phyloP scores from a whole-genome alignment of 148 eudicot genomes.

The Heliosperma pusillum region DNA sequence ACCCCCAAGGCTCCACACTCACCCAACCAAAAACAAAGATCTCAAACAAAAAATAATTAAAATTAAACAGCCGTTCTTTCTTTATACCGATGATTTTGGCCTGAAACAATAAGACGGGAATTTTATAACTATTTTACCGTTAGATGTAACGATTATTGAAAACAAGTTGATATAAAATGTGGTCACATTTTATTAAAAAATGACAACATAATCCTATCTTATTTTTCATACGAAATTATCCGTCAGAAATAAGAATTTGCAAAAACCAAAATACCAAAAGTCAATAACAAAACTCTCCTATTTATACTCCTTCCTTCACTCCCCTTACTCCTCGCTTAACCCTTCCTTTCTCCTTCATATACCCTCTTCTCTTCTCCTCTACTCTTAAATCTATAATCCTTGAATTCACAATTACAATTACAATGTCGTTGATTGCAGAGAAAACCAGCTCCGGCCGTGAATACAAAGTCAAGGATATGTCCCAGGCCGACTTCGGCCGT shows the following conservation, averaged over 20 bases:
- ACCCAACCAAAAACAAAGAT: too few species aligned
- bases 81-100: too few species aligned
- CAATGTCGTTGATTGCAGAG: conserved; percentile 70
- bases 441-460: conserved; percentile 82
- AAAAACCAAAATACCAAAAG: conserved; percentile 2
- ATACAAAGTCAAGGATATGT: conserved; percentile 96
- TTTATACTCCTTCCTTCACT: conserved; percentile 34
- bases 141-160: too few species aligned
- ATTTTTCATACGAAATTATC: too few species aligned
- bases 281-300: conserved; percentile 30
- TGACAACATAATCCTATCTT: too few species aligned
- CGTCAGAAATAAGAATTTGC: too few species aligned
- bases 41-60: background rate
- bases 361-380: background rate
- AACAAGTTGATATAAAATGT: too few species aligned
- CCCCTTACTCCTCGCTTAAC: conserved; percentile 22
- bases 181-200: too few species aligned
- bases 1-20: too few species aligned
- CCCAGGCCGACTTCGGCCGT: conserved; percentile 92
- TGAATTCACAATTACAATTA: background rate
- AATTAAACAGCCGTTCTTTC: too few species aligned
- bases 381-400: background rate
- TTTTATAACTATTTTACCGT: too few species aligned
- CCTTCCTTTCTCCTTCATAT: conserved; percentile 36
- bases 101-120: too few species aligned